Conservation (phyloP, 257 asterid genomes). For the Nicotiana tabacum region DNA sequence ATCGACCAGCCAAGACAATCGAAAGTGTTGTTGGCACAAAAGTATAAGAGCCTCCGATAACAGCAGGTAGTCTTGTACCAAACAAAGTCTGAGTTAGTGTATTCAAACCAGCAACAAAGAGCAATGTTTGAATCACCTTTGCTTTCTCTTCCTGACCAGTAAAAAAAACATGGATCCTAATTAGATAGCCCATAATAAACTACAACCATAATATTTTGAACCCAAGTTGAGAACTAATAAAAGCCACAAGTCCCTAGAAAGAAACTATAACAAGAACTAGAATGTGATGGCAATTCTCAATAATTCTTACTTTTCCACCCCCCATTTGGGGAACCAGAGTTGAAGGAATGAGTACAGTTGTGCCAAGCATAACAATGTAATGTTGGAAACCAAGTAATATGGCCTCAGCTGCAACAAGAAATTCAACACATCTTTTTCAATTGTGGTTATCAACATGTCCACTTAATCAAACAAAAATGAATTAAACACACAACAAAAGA, state of each 20-base stretch:
- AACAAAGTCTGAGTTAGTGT: conserved; percentile 67
- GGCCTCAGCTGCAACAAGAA: conserved; percentile 81
- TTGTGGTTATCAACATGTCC: background rate
- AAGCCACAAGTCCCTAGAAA: background rate
- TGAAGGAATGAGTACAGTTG: conserved; percentile 88
- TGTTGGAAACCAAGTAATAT: conserved; percentile 92
- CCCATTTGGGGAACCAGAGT: conserved; percentile 84
- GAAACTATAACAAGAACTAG: background rate
- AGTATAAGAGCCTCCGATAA: conserved; percentile 80
- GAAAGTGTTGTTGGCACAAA: conserved; percentile 83
- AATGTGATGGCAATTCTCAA: background rate
- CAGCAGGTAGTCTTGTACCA: conserved; percentile 86
- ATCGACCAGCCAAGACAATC: conserved; percentile 72
- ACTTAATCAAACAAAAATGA: background rate
- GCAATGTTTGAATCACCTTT: conserved; percentile 77
- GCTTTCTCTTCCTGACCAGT: conserved; percentile 71
- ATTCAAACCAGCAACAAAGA: conserved; percentile 89
- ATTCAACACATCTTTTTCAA: background rate
- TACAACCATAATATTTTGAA: background rate
- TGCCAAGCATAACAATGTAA: conserved; percentile 96
- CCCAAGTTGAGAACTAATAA: background rate
- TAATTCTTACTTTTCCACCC: conserved; percentile 61
- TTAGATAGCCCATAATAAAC: background rate
- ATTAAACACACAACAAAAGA: background rate
- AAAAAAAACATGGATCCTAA: conserved; percentile 1